Evolutionary conservation across 2,329 filamentous ascomycete genomes (phyloP), one percentile per base, ranked within the genome.

Genomic region (Claviceps humidiphila): DNA sequence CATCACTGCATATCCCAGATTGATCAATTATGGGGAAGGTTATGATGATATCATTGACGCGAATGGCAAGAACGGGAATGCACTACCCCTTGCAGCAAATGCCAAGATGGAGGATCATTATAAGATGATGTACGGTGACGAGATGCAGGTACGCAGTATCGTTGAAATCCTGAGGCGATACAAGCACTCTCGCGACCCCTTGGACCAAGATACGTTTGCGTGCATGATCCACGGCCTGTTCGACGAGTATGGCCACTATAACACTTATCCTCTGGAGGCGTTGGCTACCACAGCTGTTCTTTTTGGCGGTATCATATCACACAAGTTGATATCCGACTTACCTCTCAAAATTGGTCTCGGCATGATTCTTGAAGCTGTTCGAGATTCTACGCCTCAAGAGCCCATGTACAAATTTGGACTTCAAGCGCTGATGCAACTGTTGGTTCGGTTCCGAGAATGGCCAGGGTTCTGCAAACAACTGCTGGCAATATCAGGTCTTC

Each of bases 221-320:
- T 96, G 91, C 71, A 98, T 98, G 89, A 95, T 98, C 39, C 90
- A 96, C 62, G 93, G 93, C 1, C 74, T 98, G 4, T 96, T 98
- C 60, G 93, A 98, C 61, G 93, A 98, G 71, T 98, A 96, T 66
- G 85, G 85, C 52, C 94, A 95, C 63, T 98, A 96, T 65, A 81
- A 86, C 42, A 90, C 94, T 62, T 98, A 98, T 66, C 94, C 94
- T 0, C 75, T 96, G n/a, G 91, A 96, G 63, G 93, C 93, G 5
- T 73, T 98, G 49, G 91, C 91, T 7, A 97, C 91, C 11, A 98
- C 93, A 0, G 91, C 93, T 4, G 90, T 98, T 9, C 78, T 98
- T 30, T 98, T 98, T 65, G 93, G 93, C 52, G 93, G 91, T 30
- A 93, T 97, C 58, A 95, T 98, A 61, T 90, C 90, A 50, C 93